Evolutionary conservation across 2,329 filamentous ascomycete species (phyloP).

Genomic region (Whalleya microplaca): DNA sequence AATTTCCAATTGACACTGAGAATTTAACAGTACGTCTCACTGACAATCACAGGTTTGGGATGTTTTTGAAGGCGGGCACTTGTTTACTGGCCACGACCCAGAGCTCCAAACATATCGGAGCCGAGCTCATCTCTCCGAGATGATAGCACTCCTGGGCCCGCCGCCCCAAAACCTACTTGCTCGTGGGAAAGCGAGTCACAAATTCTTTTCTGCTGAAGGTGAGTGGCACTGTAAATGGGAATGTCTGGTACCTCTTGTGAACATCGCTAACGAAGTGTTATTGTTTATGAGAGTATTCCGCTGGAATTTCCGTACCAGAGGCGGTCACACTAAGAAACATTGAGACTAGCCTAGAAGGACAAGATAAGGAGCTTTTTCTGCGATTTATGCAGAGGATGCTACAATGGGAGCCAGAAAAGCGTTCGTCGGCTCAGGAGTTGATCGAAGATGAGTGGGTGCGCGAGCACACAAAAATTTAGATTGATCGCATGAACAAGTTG

Average conservation of each 20-base stretch:
- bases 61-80: constrained; percentile 48
- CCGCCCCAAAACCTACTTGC: constrained; percentile 43
- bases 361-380: constrained; percentile 38
- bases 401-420: constrained; percentile 40
- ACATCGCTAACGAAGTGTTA: background rate
- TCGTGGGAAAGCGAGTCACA: constrained; percentile 35
- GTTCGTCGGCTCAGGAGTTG: constrained; percentile 36
- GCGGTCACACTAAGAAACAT: constrained; percentile 39
- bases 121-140: constrained; percentile 52
- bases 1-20: too few relatives aligned
- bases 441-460: constrained; percentile 37
- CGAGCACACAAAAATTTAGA: background rate
- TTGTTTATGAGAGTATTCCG: constrained; percentile 33
- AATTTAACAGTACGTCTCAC: constrained; percentile 28
- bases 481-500: too few relatives aligned
- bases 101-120: constrained; percentile 41
- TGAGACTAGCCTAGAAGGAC: constrained; percentile 42
- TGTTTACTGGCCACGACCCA: constrained; percentile 44
- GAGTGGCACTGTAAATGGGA: constrained; percentile 8
- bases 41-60: constrained; percentile 48
- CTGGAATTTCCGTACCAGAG: constrained; percentile 26
- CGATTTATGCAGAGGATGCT: constrained; percentile 43
- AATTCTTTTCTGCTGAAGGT: constrained; percentile 46
- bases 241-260: constrained; percentile 6
- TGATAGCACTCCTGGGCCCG: constrained; percentile 49